Evolutionary conservation across 2,329 filamentous ascomycete species (phyloP), one percentile per base, ranked within the genome.

Genomic region (Botrytis byssoidea): DNA sequence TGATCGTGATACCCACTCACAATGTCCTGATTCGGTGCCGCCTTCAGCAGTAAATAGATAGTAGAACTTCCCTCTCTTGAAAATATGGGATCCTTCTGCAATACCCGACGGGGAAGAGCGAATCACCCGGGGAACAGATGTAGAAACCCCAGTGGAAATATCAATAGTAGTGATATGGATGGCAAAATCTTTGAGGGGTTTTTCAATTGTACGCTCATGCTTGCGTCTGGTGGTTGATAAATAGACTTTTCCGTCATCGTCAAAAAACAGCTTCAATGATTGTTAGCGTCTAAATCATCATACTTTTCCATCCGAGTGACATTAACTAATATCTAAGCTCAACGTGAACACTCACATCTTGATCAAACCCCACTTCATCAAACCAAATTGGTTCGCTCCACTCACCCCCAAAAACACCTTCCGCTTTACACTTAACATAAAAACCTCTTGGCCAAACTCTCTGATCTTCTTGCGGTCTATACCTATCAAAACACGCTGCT

Each of bases 41-140:
- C 86, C 86, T 79, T 89, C 87, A 0, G 87, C 86, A 0, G 85
- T 85, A 29, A 88, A 80, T 2, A 88, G 81, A 74, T 88, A 89
- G 76, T 87, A 88, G 74, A 83, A 88, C 0, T 81, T 83, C 35
- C 86, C 86, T 46, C 85, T 85, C 60, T 82, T 83, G 77, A 86
- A 87, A 40, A 89, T 83, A 67, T 89, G 87, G 0, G 88, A 87
- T 0, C 87, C 88, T 75, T 89, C 88, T 0, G 88, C 86, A 86
- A 46, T 85, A 84, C 86, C 86, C 87, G 32, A 86, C 83, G 10
- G 77, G 81, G 10, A 76, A 75, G 76, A 84, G 83, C 35, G 83
- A 79, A 35, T 71, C 6, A 71, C 70, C 29, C 32, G 37, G n/a
- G 70, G 70, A 14, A 16, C 7, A 32, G 70, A 65, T 5, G 44